These are phyloP conservation scores for Gryganskiella cystojenkinii DNA, from an alignment of 192 early-diverging fungal genomes.

Conservation along the genomic window DNA sequence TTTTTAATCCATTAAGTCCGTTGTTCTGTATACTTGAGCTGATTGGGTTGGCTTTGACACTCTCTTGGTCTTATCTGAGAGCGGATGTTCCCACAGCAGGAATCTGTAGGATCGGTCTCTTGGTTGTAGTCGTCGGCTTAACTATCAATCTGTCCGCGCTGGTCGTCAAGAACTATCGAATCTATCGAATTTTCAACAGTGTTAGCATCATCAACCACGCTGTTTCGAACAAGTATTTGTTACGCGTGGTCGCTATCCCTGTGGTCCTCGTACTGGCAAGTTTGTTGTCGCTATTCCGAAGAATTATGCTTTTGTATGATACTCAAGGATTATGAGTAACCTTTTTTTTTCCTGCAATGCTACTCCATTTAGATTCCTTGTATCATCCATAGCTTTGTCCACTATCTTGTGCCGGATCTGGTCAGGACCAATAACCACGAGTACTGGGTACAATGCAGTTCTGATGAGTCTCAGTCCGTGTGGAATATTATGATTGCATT, in stretches of 20 bases:
- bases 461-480: neutral
- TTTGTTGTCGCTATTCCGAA: neutral
- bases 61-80: constrained; percentile 19
- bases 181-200: constrained; percentile 34
- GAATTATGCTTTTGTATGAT: neutral
- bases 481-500: constrained; percentile 8
- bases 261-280: constrained; percentile 17
- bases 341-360: neutral
- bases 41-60: constrained; percentile 14
- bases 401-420: constrained; percentile 7
- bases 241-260: constrained; percentile 13
- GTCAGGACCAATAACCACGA: constrained; percentile 4
- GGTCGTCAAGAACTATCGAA: constrained; percentile 32
- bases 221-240: constrained; percentile 20
- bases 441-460: constrained; percentile 14
- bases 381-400: constrained; percentile 9
- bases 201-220: constrained; percentile 28
- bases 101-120: constrained; percentile 18
- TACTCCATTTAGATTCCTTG: constrained; percentile 19
- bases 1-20: neutral
- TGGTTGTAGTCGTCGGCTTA: constrained; percentile 14
- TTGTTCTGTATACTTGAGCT: constrained; percentile 27
- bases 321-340: neutral
- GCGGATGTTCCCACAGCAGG: constrained; percentile 3
- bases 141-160: constrained; percentile 36